These are phyloP conservation scores for Kazachstania sp. DNA, from an alignment of 1,139 yeast genomes.

Conservation along the genomic window DNA sequence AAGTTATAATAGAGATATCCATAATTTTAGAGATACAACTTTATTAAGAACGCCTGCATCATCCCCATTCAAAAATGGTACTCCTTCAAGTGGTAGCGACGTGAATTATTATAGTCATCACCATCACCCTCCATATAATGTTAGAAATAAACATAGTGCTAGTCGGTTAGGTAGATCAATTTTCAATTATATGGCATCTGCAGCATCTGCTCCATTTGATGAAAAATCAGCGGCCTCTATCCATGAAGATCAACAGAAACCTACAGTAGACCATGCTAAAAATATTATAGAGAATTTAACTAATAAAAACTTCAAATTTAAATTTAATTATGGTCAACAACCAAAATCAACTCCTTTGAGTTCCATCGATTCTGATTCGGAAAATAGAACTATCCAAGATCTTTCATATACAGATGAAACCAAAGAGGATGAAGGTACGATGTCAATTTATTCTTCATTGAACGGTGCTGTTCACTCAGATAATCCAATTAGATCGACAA, in stretches of 20 bases:
- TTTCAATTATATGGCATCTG: constrained; percentile 15
- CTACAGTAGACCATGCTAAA: constrained; percentile 7
- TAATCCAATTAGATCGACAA: constrained; percentile 29
- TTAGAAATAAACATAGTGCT: constrained; percentile 8
- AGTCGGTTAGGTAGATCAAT: constrained; percentile 20
- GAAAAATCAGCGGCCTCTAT: neutral
- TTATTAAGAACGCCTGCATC: constrained; percentile 12
- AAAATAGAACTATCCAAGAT: constrained; percentile 11
- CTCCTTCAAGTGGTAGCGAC: constrained; percentile 8
- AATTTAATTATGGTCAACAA: constrained; percentile 23
- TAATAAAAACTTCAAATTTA: constrained; percentile 27
- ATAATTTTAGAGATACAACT: constrained; percentile 21
- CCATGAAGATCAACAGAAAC: neutral
- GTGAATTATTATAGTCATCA: neutral
- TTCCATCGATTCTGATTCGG: neutral
- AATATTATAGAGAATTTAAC: constrained; percentile 21
- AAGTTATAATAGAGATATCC: constrained; percentile 17
- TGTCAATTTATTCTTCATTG: constrained; percentile 37
- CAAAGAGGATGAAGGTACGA: constrained; percentile 35
- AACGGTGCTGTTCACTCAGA: constrained; percentile 27
- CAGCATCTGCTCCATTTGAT: neutral
- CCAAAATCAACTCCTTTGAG: neutral
- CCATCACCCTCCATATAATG: constrained; percentile 1
- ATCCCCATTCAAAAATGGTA: constrained; percentile 5
- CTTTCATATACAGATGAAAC: constrained; percentile 12